Percentiles rank a stretch among this genome's conserved stretches.
phyloP scores from a whole-genome alignment of 108 stramenopile species.

The Nannochloropsis salina region DNA sequence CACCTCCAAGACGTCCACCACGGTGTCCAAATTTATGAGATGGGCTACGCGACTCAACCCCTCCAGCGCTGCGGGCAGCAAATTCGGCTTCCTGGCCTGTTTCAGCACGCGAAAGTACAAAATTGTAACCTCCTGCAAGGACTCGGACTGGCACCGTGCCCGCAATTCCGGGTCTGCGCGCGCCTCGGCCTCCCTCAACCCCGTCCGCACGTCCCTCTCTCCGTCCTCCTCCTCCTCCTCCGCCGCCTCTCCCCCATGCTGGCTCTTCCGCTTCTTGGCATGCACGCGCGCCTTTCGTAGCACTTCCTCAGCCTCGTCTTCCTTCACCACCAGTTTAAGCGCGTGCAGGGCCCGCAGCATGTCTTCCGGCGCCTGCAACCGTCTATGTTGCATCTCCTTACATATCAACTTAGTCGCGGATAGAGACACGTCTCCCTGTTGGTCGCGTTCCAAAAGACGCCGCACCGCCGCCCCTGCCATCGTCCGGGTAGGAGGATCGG shows the following conservation, averaged over 20 bases:
- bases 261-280: conserved; percentile 33
- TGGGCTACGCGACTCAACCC: conserved; percentile 52
- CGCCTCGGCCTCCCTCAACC: conserved; percentile 49
- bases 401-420: conserved; percentile 45
- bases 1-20: conserved; percentile 47
- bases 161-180: conserved; percentile 41
- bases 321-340: conserved; percentile 40
- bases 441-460: conserved; percentile 29
- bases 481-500: conserved; percentile 34
- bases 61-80: conserved; percentile 53
- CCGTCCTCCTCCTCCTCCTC: conserved; percentile 48
- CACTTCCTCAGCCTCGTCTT: conserved; percentile 42
- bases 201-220: conserved; percentile 38
- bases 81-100: conserved; percentile 35
- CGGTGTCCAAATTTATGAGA: conserved; percentile 50
- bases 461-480: conserved; percentile 39
- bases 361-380: conserved; percentile 42
- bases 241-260: conserved; percentile 40
- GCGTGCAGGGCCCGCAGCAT: conserved; percentile 35
- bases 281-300: conserved; percentile 9
- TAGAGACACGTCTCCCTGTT: conserved; percentile 48
- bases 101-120: conserved; percentile 50
- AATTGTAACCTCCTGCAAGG: conserved; percentile 50
- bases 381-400: conserved; percentile 46
- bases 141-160: conserved; percentile 49